phyloP scores from a whole-genome alignment of 805 yeast species.

The Alloascoidea hylecoeti region DNA sequence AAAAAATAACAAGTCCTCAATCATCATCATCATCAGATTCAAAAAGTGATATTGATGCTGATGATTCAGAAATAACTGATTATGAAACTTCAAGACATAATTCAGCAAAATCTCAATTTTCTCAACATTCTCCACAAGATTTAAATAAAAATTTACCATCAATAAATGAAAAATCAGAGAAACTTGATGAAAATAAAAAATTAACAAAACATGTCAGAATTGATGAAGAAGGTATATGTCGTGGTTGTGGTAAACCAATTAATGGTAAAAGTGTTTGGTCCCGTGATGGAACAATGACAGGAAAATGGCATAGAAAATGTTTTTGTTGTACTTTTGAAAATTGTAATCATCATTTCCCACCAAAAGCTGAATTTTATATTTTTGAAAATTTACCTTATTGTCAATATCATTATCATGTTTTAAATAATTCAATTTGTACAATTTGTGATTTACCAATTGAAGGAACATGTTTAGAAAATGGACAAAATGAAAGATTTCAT shows the following conservation, averaged over 20 bases:
- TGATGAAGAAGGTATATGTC: no score
- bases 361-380: conserved; percentile 36
- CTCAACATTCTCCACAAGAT: no score
- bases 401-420: conserved; percentile 56
- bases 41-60: no score
- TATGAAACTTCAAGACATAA: no score
- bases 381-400: conserved; percentile 74
- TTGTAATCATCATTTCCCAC: conserved; percentile 20
- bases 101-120: no score
- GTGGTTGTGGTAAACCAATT: conserved; percentile 51
- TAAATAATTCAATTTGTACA: conserved; percentile 63
- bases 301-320: conserved; percentile 90
- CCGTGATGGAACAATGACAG: conserved; percentile 47
- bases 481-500: conserved; percentile 61
- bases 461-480: conserved; percentile 81
- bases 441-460: conserved; percentile 69
- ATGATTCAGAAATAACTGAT: no score
- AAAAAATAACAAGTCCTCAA: no score
- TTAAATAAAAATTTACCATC: no score
- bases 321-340: conserved; percentile 63
- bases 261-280: conserved; percentile 61
- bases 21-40: no score
- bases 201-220: no score
- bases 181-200: no score
- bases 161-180: no score